Evolutionary conservation across 192 early-diverging fungal genomes (phyloP).

Genomic region (Geosiphon pyriformis): DNA sequence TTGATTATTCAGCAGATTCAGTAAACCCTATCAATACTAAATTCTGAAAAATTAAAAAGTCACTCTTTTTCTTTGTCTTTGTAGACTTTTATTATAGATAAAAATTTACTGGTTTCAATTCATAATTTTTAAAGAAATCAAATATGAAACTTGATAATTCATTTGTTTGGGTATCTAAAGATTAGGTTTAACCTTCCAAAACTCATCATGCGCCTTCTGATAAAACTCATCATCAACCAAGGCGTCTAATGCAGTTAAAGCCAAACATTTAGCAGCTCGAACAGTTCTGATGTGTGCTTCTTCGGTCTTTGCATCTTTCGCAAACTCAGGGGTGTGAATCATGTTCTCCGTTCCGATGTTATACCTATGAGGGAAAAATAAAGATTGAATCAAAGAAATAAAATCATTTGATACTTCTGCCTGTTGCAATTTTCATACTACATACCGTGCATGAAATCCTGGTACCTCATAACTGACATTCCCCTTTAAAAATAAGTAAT

Average conservation of each 20-base stretch:
- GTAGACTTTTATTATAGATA: too few species aligned
- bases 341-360: slow-evolving; percentile 46
- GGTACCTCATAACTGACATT: slow-evolving; percentile 63
- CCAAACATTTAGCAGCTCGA: slow-evolving; percentile 46
- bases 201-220: slow-evolving; percentile 37
- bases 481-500: slow-evolving; percentile 35
- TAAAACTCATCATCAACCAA: slow-evolving; percentile 44
- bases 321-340: slow-evolving; percentile 63
- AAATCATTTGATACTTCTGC: too few species aligned
- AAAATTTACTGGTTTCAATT: too few species aligned
- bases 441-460: slow-evolving; percentile 34
- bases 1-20: too few species aligned
- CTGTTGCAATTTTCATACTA: neutral
- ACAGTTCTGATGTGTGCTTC: slow-evolving; percentile 54
- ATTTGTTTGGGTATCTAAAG: too few species aligned
- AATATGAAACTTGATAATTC: too few species aligned
- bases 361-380: slow-evolving; percentile 14
- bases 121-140: too few species aligned
- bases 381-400: neutral
- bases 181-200: slow-evolving; percentile 26
- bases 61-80: too few species aligned
- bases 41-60: too few species aligned
- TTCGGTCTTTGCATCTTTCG: slow-evolving; percentile 47
- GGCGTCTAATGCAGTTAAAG: slow-evolving; percentile 45
- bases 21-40: too few species aligned